Percentiles rank a stretch among this genome's conserved stretches.
phyloP scores from a whole-genome alignment of 306 rosid genomes.

The Quercus robur region DNA sequence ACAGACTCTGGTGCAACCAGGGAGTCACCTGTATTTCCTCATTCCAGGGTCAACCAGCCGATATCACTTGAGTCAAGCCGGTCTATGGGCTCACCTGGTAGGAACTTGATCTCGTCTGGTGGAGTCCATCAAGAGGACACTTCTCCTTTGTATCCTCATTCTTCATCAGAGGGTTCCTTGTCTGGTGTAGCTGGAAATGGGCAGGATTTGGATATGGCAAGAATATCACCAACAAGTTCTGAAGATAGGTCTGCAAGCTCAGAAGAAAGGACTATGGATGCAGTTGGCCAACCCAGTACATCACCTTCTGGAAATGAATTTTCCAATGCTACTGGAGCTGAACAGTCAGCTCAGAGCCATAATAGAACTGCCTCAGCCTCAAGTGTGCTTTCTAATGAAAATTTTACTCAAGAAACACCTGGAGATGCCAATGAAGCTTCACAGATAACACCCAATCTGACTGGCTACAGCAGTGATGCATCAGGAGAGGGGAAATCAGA shows the following conservation, averaged over 20 bases:
- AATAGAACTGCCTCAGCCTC: slow-evolving; percentile 62
- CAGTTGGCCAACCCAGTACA: slow-evolving; percentile 48
- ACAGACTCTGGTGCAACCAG: slow-evolving; percentile 53
- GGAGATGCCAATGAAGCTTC: slow-evolving; percentile 51
- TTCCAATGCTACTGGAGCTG: slow-evolving; percentile 40
- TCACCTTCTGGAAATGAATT: slow-evolving; percentile 61
- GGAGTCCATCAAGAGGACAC: slow-evolving; percentile 48
- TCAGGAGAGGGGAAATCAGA: slow-evolving; percentile 61
- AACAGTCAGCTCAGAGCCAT: slow-evolving; percentile 52
- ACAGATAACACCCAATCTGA: slow-evolving; percentile 40
- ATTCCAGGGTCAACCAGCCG: slow-evolving; percentile 52
- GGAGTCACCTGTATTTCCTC: slow-evolving; percentile 54
- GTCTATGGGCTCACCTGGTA: slow-evolving; percentile 57
- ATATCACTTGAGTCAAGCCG: slow-evolving; percentile 58
- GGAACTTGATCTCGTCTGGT: slow-evolving; percentile 39
- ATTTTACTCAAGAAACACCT: slow-evolving; percentile 45
- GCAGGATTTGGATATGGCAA: slow-evolving; percentile 46
- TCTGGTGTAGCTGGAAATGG: slow-evolving; percentile 47
- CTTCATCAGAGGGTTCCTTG: slow-evolving; percentile 72
- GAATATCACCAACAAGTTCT: slow-evolving; percentile 43
- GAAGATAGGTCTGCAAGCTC: slow-evolving; percentile 65
- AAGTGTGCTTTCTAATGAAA: slow-evolving; percentile 43
- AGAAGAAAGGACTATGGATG: slow-evolving; percentile 55
- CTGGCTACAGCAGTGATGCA: slow-evolving; percentile 65
- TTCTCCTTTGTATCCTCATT: slow-evolving; percentile 78